phyloP scores from a whole-genome alignment of 1,284 basidiomycete genomes.

The Apiotrichum laibachii region DNA sequence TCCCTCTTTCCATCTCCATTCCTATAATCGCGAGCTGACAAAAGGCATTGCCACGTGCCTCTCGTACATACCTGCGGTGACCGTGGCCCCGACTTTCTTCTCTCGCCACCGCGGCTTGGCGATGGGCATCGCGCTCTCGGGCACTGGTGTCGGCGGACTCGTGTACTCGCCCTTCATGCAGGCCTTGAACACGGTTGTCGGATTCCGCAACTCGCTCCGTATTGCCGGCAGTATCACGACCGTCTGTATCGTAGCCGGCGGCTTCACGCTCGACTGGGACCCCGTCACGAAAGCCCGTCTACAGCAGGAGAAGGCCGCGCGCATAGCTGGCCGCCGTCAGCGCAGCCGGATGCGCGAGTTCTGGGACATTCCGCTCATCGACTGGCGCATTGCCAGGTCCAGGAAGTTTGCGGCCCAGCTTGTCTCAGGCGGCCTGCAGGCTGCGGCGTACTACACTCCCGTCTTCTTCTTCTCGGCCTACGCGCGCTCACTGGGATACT shows the following conservation, averaged over 20 bases:
- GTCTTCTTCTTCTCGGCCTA: conserved; percentile 40
- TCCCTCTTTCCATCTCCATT: no score
- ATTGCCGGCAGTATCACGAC: conserved; percentile 27
- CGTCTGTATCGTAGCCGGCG: conserved; percentile 12
- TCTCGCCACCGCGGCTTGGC: conserved; percentile 27
- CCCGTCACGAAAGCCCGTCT: conserved; percentile 23
- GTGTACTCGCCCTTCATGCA: conserved; percentile 32
- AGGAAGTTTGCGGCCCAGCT: conserved; percentile 28
- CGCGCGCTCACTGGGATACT: conserved; percentile 29
- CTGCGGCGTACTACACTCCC: conserved; percentile 36
- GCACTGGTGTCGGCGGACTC: conserved; percentile 37
- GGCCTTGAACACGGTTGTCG: conserved; percentile 25
- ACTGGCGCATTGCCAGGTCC: conserved; percentile 30
- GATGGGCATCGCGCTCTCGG: conserved; percentile 36
- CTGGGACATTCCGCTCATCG: conserved; percentile 28
- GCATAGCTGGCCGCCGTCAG: not conserved
- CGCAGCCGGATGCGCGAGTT: not conserved
- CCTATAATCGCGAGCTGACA: no score
- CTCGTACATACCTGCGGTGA: conserved; percentile 34
- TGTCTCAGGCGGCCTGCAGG: conserved; percentile 23
- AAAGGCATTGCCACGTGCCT: conserved; percentile 29
- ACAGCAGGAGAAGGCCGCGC: conserved; percentile 9
- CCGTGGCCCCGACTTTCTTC: conserved; percentile 37
- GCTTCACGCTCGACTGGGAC: conserved; percentile 32
- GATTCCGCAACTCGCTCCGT: conserved; percentile 29